Base-by-base conservation (phyloP, 2,329 filamentous ascomycete species). In the Simplicillium sp. region DNA sequence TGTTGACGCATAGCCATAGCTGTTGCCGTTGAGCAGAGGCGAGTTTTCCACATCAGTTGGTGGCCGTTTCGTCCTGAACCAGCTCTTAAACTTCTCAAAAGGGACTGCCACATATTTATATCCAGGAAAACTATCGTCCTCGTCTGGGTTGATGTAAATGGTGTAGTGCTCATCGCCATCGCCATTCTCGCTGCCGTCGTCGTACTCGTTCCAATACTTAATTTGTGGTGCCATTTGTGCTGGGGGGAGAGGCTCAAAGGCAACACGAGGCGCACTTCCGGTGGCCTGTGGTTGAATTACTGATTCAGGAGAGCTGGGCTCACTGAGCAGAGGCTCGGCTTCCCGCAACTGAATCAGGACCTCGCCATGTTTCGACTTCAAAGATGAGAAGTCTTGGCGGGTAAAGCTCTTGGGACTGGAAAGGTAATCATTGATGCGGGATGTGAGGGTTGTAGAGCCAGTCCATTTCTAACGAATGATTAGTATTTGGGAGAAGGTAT, bases 131-230 rank as follows among this genome's bases (percentile, higher is more conserved):
- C 64, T 64, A 14, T 62, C 54, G 9, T 71, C 66, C 2, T 75
- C 75, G 49, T 86, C 73, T 0, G 85, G 84, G 54, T 89, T 74
- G 44, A 90, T 67, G 52, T 86, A 87, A 49, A 92, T 80, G 35
- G 77, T 72, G 57, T 87, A 92, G 25, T 72, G 73, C 29, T 75
- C 72, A 34, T 78, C 71, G 12, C 70, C 63, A 3, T 72, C 77
- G 38, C 70, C 74, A 3, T 62, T 65, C 41, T 88, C 84, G 55
- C 86, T 87, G 8, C 84, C 84, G 55, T 89, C 66, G 49, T 94
- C 87, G 58, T 90, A 92, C 58, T 94, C 87, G 58, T 86, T 90
- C 86, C 87, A 94, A 55, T 90, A 92, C 36, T 67, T 65, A 13
- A 61, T 52, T 38, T 57, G 56, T 7, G 57, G 50, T 7, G 50